These are phyloP conservation scores for Zymoseptoria crescenta DNA, from an alignment of 2,329 filamentous ascomycete genomes.

Conservation along the genomic window DNA sequence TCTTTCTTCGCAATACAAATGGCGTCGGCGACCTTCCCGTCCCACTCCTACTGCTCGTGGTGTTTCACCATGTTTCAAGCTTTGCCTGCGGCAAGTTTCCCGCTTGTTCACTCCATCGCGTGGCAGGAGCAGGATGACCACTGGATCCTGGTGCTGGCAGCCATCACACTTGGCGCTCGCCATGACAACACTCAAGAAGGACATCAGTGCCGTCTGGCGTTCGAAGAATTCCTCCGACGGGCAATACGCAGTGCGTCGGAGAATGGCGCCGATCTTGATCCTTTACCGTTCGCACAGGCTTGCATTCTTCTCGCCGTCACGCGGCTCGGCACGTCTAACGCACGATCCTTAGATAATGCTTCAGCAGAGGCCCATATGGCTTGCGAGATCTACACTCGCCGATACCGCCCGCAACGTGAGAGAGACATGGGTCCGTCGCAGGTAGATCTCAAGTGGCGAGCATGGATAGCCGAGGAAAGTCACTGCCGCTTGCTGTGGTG, in stretches of 20 bases:
- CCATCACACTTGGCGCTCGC: not conserved
- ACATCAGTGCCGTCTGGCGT: not conserved
- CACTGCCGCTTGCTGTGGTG: not conserved
- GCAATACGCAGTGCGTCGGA: not conserved
- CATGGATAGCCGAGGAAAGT: conserved; percentile 1
- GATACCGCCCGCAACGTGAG: not conserved
- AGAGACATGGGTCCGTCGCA: not conserved
- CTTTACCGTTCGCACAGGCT: conserved; percentile 4
- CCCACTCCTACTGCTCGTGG: not conserved
- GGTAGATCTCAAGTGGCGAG: not conserved
- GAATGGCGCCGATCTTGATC: conserved; percentile 1
- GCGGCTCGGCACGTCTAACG: not conserved
- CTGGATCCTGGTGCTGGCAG: conserved; percentile 2
- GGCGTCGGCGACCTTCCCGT: not conserved
- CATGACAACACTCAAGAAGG: not conserved
- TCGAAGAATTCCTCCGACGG: conserved; percentile 1
- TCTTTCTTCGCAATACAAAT: not conserved
- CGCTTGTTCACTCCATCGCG: not conserved
- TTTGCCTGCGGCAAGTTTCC: not conserved
- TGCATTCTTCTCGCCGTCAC: conserved; percentile 4
- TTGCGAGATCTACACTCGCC: not conserved
- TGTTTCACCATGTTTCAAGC: not conserved
- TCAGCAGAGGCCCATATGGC: not conserved
- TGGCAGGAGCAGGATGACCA: not conserved
- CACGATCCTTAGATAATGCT: not conserved